Evolutionary conservation across 31 red algal genomes (phyloP).

Genomic region (Odonthalia washingtoniensis): DNA sequence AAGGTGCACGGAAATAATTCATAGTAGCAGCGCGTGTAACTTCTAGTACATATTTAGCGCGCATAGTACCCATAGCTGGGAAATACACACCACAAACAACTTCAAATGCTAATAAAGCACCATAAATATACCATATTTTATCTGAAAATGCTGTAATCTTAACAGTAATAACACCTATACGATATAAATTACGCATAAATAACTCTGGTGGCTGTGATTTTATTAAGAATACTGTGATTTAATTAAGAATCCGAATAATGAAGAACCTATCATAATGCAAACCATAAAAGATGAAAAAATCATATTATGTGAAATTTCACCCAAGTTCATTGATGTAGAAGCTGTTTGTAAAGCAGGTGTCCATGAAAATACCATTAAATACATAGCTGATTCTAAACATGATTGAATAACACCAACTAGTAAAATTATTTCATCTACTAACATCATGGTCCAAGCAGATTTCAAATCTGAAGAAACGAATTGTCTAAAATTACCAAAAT

Average conservation of each 20-base stretch:
- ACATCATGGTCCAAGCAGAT: slow-evolving; percentile 44
- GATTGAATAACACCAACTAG: slow-evolving; percentile 81
- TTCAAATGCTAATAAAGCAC: slow-evolving; percentile 88
- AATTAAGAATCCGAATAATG: slow-evolving; percentile 64
- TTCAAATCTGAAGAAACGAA: slow-evolving; percentile 48
- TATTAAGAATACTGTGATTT: slow-evolving; percentile 43
- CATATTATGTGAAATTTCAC: slow-evolving; percentile 82
- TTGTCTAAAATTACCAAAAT: slow-evolving; percentile 81
- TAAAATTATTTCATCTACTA: slow-evolving; percentile 72
- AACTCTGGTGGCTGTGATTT: slow-evolving; percentile 53
- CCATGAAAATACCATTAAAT: slow-evolving; percentile 96
- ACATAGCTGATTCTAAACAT: slow-evolving; percentile 93
- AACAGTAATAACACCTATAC: slow-evolving; percentile 40
- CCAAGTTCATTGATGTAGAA: slow-evolving; percentile 3
- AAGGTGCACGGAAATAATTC: slow-evolving; percentile 86
- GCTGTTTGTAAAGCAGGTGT: slow-evolving; percentile 90
- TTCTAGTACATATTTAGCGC: slow-evolving; percentile 84
- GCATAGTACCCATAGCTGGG: slow-evolving; percentile 86
- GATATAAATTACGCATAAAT: slow-evolving; percentile 68
- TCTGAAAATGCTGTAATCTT: slow-evolving; percentile 28
- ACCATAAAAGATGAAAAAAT: slow-evolving; percentile 98
- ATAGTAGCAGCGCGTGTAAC: slow-evolving; percentile 85
- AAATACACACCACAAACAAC: slow-evolving; percentile 90
- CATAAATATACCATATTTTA: slow-evolving; percentile 54
- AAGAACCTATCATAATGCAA: slow-evolving; percentile 89